Conservation (phyloP, 129 eudicot genomes). For the Escallonia herrerae region DNA sequence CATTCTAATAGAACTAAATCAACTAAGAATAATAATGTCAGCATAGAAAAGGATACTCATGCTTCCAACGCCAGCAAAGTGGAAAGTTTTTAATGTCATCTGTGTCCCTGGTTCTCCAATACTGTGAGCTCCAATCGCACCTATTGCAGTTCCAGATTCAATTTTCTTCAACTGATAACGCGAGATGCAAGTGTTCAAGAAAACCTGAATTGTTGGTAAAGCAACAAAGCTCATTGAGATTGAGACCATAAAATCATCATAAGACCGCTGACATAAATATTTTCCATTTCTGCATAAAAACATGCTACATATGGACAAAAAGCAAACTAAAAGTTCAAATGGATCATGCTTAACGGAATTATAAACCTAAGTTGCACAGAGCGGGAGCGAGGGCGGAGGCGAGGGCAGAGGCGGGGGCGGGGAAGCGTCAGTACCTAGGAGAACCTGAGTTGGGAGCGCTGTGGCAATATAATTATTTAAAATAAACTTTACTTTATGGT, state of each 20-base stretch:
- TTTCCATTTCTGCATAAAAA: neutral
- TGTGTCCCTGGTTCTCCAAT: conserved; percentile 99
- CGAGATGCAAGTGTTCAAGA: conserved; percentile 62
- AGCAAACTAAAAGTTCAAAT: neutral
- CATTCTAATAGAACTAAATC: too few relatives aligned
- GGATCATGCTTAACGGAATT: neutral
- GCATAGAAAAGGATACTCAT: conserved; percentile 78
- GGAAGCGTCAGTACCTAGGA: too few relatives aligned
- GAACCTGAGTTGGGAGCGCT: too few relatives aligned
- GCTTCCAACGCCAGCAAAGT: conserved; percentile 99
- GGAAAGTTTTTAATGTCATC: conserved; percentile 95
- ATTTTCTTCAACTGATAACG: conserved; percentile 69
- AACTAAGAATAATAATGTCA: neutral
- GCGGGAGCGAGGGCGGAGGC: too few relatives aligned
- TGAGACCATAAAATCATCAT: neutral
- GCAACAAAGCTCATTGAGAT: neutral
- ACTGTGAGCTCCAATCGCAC: conserved; percentile 99
- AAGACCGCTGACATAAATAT: too few relatives aligned
- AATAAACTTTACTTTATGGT: too few relatives aligned
- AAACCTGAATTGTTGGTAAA: conserved; percentile 44
- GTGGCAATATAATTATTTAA: too few relatives aligned
- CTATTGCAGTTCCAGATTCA: conserved; percentile 89
- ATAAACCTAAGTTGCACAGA: too few relatives aligned
- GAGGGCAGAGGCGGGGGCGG: too few relatives aligned
- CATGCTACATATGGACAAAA: neutral